These are phyloP conservation scores for Silybum marianum DNA, from an alignment of 129 eudicot species.

Conservation along the genomic window DNA sequence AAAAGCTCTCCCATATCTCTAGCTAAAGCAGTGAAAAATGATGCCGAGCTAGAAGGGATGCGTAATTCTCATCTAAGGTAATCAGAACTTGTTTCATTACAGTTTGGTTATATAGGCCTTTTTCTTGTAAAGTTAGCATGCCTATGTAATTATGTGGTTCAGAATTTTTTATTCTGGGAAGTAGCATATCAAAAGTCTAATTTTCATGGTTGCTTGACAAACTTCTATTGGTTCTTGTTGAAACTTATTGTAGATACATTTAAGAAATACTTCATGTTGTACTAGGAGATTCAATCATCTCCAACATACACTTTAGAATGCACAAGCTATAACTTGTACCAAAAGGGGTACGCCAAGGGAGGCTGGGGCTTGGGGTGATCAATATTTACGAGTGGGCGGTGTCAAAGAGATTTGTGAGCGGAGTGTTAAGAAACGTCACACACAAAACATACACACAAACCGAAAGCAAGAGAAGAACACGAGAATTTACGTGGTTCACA, in stretches of 20 bases:
- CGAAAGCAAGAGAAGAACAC: no score
- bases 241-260: neutral
- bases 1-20: constrained; percentile 76
- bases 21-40: constrained; percentile 85
- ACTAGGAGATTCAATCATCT: neutral
- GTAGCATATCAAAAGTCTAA: neutral
- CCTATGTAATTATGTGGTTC: neutral
- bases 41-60: constrained; percentile 87
- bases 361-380: neutral
- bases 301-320: neutral
- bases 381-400: neutral
- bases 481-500: no score
- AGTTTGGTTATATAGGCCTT: neutral
- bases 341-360: neutral
- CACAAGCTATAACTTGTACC: neutral
- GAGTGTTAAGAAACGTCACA: no score
- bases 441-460: no score
- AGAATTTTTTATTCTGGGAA: neutral
- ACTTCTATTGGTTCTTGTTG: neutral
- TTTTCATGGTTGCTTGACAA: neutral
- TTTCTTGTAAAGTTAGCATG: neutral
- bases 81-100: neutral
- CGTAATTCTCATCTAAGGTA: constrained; percentile 84
- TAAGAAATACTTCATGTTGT: neutral
- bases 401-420: neutral